Evolutionary conservation across 2,329 filamentous ascomycete species (phyloP).

Genomic region (Aspergillus novofumigatus): DNA sequence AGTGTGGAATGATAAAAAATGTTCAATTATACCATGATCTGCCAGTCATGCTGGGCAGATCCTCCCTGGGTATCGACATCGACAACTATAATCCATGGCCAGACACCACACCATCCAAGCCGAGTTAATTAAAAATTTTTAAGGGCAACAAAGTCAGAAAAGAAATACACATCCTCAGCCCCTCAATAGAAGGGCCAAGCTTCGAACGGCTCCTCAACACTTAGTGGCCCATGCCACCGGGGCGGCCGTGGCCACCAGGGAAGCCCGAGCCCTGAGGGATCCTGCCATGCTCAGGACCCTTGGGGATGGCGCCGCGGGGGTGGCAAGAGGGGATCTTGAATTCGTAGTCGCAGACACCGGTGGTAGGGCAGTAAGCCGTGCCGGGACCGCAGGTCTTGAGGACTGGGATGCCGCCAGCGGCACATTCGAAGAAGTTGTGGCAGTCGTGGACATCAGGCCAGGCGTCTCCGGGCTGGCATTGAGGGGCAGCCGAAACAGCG

Average conservation of each 20-base stretch:
- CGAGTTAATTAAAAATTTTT: background rate
- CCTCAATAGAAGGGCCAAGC: background rate
- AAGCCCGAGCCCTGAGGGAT: background rate
- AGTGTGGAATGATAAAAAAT: background rate
- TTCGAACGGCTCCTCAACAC: background rate
- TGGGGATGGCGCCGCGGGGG: background rate
- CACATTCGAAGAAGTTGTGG: conserved; percentile 10
- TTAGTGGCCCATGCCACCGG: background rate
- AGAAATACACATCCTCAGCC: background rate
- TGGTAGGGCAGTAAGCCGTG: conserved; percentile 5
- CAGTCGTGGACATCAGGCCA: conserved; percentile 9
- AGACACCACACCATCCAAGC: background rate
- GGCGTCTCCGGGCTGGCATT: background rate
- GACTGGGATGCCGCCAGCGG: conserved; percentile 5
- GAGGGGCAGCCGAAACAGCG: background rate
- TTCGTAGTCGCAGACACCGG: conserved; percentile 7
- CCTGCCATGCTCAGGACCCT: too few relatives aligned
- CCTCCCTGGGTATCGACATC: background rate
- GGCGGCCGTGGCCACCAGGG: background rate
- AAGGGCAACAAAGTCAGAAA: background rate
- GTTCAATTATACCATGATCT: background rate
- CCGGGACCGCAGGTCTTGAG: conserved; percentile 10
- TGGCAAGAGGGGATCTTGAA: conserved; percentile 5
- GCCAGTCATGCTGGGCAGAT: background rate
- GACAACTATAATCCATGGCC: background rate